These are phyloP conservation scores for Globisporangium yorkense DNA, from an alignment of 352 stramenopile genomes.

Conservation along the genomic window DNA sequence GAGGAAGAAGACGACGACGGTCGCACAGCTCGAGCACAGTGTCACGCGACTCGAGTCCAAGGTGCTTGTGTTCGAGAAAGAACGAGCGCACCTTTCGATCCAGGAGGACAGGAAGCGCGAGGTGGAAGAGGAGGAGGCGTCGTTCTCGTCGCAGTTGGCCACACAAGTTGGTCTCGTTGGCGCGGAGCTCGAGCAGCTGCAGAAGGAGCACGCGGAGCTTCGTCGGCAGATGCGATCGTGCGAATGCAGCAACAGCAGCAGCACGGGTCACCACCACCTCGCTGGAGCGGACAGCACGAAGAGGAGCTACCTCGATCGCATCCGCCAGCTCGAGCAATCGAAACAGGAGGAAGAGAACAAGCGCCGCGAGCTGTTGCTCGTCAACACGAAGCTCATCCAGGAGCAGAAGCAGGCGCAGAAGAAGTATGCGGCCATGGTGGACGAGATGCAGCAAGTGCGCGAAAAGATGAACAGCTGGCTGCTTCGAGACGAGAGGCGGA, in stretches of 20 bases:
- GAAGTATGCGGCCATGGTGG: constrained; percentile 18
- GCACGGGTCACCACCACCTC: not conserved
- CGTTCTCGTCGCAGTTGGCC: constrained; percentile 31
- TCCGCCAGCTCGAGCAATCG: constrained; percentile 44
- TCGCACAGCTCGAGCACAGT: constrained; percentile 25
- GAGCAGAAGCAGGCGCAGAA: constrained; percentile 53
- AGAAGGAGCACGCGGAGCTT: constrained; percentile 36
- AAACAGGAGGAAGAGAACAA: constrained; percentile 43
- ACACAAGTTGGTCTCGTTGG: constrained; percentile 34
- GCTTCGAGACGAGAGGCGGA: constrained; percentile 40
- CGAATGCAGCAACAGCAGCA: not conserved
- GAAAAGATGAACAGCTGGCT: constrained; percentile 51
- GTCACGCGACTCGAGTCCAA: constrained; percentile 38
- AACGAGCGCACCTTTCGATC: constrained; percentile 28
- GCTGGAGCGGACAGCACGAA: constrained; percentile 14
- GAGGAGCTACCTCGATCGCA: constrained; percentile 33
- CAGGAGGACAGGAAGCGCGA: constrained; percentile 32
- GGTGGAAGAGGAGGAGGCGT: constrained; percentile 19
- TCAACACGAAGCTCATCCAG: constrained; percentile 63
- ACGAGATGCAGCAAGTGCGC: constrained; percentile 31
- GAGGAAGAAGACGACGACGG: constrained; percentile 15
- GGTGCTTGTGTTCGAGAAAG: constrained; percentile 39
- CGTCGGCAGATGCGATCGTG: constrained; percentile 9
- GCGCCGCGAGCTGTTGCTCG: constrained; percentile 51
- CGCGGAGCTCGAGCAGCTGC: constrained; percentile 38